These are phyloP conservation scores for Tephrocybe sp. DNA, from an alignment of 768 basidiomycete genomes.

Conservation along the genomic window DNA sequence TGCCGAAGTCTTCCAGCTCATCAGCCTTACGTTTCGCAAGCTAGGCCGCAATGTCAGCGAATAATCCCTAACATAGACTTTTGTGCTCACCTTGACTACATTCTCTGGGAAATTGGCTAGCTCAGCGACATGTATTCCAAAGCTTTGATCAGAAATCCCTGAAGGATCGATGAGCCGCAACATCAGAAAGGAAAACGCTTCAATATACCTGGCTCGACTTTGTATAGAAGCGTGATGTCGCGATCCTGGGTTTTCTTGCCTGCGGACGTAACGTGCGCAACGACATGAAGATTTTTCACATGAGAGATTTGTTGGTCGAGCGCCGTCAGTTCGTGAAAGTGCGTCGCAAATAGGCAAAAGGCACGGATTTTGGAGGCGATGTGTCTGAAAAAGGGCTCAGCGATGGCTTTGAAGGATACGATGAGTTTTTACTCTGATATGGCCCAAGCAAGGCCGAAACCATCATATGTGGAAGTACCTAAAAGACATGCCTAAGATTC, in stretches of 20 bases:
- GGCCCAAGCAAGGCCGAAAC: slow-evolving; percentile 97
- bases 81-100: slow-evolving; percentile 72
- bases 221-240: slow-evolving; percentile 92
- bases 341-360: slow-evolving; percentile 96
- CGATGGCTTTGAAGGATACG: not conserved
- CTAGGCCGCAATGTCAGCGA: slow-evolving; percentile 31
- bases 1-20: slow-evolving; percentile 83
- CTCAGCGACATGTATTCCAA: slow-evolving; percentile 96
- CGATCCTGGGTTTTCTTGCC: slow-evolving; percentile 62
- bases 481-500: slow-evolving; percentile 4
- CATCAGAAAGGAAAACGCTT: not conserved
- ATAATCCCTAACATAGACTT: not conserved
- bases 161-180: not conserved
- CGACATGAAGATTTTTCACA: slow-evolving; percentile 94
- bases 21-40: slow-evolving; percentile 91
- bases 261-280: slow-evolving; percentile 85
- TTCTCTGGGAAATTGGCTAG: slow-evolving; percentile 97
- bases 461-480: slow-evolving; percentile 97
- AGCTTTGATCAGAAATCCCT: slow-evolving; percentile 95
- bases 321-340: slow-evolving; percentile 95
- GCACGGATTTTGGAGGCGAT: slow-evolving; percentile 91
- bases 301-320: slow-evolving; percentile 83
- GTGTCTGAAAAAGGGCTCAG: slow-evolving; percentile 48
- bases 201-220: slow-evolving; percentile 81
- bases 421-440: slow-evolving; percentile 80